Percentiles rank a stretch among this genome's conserved stretches.
Evolutionary conservation across 2,329 filamentous ascomycete genomes (phyloP).

Genomic region (Aureobasidium leucospermi): DNA sequence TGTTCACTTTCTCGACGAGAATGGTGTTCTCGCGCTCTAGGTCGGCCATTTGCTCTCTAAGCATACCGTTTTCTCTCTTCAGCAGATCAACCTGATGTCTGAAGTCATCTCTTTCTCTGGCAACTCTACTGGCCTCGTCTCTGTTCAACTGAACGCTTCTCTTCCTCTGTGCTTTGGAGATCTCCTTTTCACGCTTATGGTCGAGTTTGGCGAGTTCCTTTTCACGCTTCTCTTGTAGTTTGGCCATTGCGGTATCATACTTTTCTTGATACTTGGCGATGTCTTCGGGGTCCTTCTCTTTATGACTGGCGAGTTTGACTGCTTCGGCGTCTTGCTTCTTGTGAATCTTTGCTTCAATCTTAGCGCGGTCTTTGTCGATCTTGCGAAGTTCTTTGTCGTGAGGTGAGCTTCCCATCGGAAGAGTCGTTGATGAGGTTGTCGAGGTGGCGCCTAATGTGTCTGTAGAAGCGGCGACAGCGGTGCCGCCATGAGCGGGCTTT

Average conservation of each 20-base stretch:
- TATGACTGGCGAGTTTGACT: conserved; percentile 32
- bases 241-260: conserved; percentile 56
- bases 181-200: conserved; percentile 27
- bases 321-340: conserved; percentile 49
- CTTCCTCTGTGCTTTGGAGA: conserved; percentile 38
- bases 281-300: conserved; percentile 28
- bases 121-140: conserved; percentile 39
- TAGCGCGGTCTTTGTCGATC: conserved; percentile 52
- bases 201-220: conserved; percentile 55
- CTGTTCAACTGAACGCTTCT: conserved; percentile 41
- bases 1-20: conserved; percentile 39
- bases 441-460: conserved; percentile 14
- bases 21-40: conserved; percentile 52
- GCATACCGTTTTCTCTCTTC: conserved; percentile 43
- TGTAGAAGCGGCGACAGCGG: not conserved
- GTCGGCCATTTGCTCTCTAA: conserved; percentile 45
- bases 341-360: conserved; percentile 57
- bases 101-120: conserved; percentile 42
- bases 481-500: not conserved
- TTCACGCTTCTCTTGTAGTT: conserved; percentile 56
- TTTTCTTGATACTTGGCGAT: conserved; percentile 60
- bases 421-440: conserved; percentile 16
- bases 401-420: conserved; percentile 10
- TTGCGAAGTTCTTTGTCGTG: conserved; percentile 60
- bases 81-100: conserved; percentile 38